Percentiles rank a stretch among this genome's conserved stretches.
These are phyloP conservation scores for Rhodomyrtus psidioides DNA, from an alignment of 441 rosid genomes.

Conservation along the genomic window DNA sequence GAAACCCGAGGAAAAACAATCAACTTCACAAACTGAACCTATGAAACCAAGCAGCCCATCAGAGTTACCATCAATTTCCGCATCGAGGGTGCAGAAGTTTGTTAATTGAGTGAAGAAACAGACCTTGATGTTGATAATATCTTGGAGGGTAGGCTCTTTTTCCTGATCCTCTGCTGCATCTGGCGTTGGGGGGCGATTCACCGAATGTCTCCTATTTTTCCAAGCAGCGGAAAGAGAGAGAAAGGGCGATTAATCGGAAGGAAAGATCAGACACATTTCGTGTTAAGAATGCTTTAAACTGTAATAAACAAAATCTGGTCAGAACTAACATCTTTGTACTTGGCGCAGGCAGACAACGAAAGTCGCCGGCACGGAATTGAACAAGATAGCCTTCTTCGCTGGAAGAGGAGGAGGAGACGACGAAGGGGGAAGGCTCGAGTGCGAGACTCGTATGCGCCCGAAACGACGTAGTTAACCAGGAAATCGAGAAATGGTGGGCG, in stretches of 20 bases:
- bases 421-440: not conserved
- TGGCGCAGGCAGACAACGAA: not conserved
- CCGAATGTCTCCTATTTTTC: slow-evolving; percentile 50
- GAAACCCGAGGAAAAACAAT: not conserved
- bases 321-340: not conserved
- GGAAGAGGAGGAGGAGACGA: not conserved
- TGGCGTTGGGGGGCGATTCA: slow-evolving; percentile 73
- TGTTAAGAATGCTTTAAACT: not conserved
- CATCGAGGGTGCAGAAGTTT: not conserved
- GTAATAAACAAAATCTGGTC: not conserved
- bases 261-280: not conserved
- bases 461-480: not conserved
- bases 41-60: not conserved
- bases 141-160: slow-evolving; percentile 54
- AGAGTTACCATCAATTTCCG: not conserved
- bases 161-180: slow-evolving; percentile 37
- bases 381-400: not conserved
- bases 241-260: not conserved
- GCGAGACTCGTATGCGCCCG: not conserved
- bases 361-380: not conserved
- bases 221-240: not conserved
- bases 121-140: slow-evolving; percentile 74
- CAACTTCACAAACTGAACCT: not conserved
- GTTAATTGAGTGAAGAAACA: not conserved
- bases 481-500: no score